These are phyloP conservation scores for Fusarium sp. DNA, from an alignment of 2,329 filamentous ascomycete species.

Conservation along the genomic window DNA sequence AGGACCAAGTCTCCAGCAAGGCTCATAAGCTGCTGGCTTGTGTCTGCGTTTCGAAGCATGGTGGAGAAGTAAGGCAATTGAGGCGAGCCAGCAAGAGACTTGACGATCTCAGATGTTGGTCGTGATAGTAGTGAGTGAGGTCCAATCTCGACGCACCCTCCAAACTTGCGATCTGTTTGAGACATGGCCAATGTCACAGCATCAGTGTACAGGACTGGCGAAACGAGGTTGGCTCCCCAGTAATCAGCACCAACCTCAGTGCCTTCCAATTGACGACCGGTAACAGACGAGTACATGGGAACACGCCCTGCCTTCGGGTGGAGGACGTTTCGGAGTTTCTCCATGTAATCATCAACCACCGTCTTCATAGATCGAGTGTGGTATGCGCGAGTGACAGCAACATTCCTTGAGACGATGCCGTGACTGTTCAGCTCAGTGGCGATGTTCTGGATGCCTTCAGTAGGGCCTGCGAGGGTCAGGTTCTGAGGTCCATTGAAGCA, in stretches of 20 bases:
- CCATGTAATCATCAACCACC: constrained; percentile 35
- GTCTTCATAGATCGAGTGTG: constrained; percentile 37
- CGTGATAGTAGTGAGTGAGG: constrained; percentile 39
- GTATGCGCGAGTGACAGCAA: constrained; percentile 39
- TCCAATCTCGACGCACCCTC: constrained; percentile 35
- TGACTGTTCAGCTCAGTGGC: constrained; percentile 26
- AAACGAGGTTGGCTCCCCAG: constrained; percentile 41
- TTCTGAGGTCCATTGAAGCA: constrained; percentile 43
- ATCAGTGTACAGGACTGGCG: constrained; percentile 41
- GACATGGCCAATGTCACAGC: constrained; percentile 37
- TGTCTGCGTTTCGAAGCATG: constrained; percentile 39
- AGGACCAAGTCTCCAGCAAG: constrained; percentile 34
- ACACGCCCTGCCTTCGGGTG: constrained; percentile 28
- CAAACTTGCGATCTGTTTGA: constrained; percentile 26
- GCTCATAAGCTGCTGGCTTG: constrained; percentile 35
- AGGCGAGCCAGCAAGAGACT: constrained; percentile 20
- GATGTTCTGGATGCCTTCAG: constrained; percentile 34
- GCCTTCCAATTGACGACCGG: constrained; percentile 28
- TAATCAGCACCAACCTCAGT: constrained; percentile 38
- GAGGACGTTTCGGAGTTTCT: constrained; percentile 22
- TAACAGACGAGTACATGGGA: constrained; percentile 40
- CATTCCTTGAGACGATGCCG: constrained; percentile 33
- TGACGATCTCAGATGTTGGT: constrained; percentile 38
- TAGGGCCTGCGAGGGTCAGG: constrained; percentile 36
- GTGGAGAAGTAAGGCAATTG: constrained; percentile 37